Percentiles rank a stretch among this genome's conserved stretches.
phyloP scores from a whole-genome alignment of 1,139 yeast genomes.

The Kodamaea ohmeri region DNA sequence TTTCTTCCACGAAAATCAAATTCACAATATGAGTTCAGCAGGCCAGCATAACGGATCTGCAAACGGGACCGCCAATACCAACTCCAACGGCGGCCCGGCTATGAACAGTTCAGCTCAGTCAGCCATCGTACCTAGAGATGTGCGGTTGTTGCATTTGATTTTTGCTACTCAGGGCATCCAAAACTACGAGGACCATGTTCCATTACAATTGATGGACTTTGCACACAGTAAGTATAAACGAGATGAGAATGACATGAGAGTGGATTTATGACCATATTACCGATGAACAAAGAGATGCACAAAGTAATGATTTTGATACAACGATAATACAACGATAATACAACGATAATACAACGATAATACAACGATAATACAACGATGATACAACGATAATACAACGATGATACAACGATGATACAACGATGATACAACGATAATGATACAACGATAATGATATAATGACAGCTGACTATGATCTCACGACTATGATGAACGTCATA shows the following conservation, averaged over 20 bases:
- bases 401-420: too few species aligned
- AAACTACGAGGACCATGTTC: slow-evolving; percentile 92
- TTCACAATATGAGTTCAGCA: slow-evolving; percentile 2
- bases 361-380: too few species aligned
- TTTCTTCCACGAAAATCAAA: not conserved
- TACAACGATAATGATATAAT: too few species aligned
- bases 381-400: too few species aligned
- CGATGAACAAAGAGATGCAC: too few species aligned
- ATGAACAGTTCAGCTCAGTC: slow-evolving; percentile 13
- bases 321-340: too few species aligned
- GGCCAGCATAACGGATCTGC: slow-evolving; percentile 7
- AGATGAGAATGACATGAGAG: not conserved
- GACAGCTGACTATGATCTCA: too few species aligned
- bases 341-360: too few species aligned
- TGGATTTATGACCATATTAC: not conserved
- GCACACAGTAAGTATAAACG: slow-evolving; percentile 56
- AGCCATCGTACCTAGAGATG: slow-evolving; percentile 74
- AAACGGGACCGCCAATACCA: slow-evolving; percentile 7
- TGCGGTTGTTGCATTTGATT: slow-evolving; percentile 80
- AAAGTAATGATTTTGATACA: too few species aligned
- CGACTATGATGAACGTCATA: too few species aligned
- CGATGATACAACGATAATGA: too few species aligned
- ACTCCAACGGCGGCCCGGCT: slow-evolving; percentile 8
- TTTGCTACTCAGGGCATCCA: slow-evolving; percentile 93
- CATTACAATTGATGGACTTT: slow-evolving; percentile 92